These are phyloP conservation scores for Annulohypoxylon truncatum DNA, from an alignment of 2,329 filamentous ascomycete genomes.

Conservation along the genomic window DNA sequence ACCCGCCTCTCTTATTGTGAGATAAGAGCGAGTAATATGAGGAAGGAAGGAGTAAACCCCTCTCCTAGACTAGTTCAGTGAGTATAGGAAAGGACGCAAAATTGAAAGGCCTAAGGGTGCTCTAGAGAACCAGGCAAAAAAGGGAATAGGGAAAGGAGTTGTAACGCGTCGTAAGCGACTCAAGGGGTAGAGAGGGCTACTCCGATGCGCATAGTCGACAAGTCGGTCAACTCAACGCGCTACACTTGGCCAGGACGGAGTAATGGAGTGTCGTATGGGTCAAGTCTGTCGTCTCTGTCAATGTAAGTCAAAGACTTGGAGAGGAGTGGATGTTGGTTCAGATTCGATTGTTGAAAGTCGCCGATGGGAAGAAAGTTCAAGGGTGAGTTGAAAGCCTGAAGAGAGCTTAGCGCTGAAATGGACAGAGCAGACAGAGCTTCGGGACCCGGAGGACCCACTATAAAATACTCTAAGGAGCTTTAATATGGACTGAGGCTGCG, in stretches of 20 bases:
- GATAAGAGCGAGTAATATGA: constrained; percentile 19
- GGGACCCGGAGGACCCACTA: constrained; percentile 22
- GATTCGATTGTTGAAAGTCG: constrained; percentile 28
- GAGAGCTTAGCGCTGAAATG: constrained; percentile 25
- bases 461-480: constrained; percentile 5
- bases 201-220: constrained; percentile 30
- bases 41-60: constrained; percentile 10
- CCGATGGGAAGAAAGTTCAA: constrained; percentile 32
- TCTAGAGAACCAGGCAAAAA: not conserved
- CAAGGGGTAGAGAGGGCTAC: constrained; percentile 19
- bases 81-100: not conserved
- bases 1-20: constrained; percentile 10
- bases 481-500: constrained; percentile 27
- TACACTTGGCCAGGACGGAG: not conserved
- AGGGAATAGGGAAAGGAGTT: constrained; percentile 19
- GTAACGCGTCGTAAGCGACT: constrained; percentile 38
- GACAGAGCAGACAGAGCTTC: constrained; percentile 24
- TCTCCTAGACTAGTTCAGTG: not conserved
- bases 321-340: constrained; percentile 20
- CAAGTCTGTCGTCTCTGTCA: not conserved
- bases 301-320: constrained; percentile 1
- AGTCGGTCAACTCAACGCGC: constrained; percentile 11
- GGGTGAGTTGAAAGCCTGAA: constrained; percentile 24
- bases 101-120: not conserved
- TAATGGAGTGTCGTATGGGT: not conserved